A percentile compares a stretch with the other conserved stretches of the same genome.
Conservation (phyloP, 768 basidiomycete genomes). For the Nidula microcarpa region DNA sequence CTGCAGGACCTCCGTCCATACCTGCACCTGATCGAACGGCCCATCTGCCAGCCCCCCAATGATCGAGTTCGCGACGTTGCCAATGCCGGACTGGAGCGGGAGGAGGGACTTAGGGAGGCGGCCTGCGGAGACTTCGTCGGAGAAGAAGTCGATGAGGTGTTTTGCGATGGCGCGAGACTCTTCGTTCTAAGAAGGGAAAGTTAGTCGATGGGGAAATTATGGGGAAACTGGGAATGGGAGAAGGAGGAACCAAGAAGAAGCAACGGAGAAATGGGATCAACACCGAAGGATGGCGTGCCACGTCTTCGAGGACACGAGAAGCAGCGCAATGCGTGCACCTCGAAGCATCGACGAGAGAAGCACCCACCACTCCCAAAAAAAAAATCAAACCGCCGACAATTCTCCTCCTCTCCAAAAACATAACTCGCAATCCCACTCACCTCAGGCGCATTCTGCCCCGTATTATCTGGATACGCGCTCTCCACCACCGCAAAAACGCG, state of each 20-base stretch:
- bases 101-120: conserved; percentile 38
- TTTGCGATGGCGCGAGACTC: conserved; percentile 37
- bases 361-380: too few relatives aligned
- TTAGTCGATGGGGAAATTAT: too few relatives aligned
- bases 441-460: conserved; percentile 40
- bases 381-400: not conserved
- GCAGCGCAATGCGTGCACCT: too few relatives aligned
- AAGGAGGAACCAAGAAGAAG: too few relatives aligned
- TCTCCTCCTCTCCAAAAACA: not conserved
- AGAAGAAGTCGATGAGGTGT: conserved; percentile 43
- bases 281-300: too few relatives aligned
- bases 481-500: conserved; percentile 44
- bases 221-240: too few relatives aligned
- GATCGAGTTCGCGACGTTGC: conserved; percentile 47
- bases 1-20: conserved; percentile 48
- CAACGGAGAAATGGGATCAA: too few relatives aligned
- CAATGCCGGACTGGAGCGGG: conserved; percentile 45
- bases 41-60: conserved; percentile 46
- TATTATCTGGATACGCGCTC: conserved; percentile 38
- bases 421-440: conserved; percentile 10
- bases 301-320: too few relatives aligned
- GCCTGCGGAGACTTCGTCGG: conserved; percentile 34
- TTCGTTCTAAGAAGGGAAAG: conserved; percentile 20
- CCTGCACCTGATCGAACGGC: conserved; percentile 45
- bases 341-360: too few relatives aligned